Evolutionary conservation across 306 rosid species (phyloP).

Genomic region (Cercis canadensis): DNA sequence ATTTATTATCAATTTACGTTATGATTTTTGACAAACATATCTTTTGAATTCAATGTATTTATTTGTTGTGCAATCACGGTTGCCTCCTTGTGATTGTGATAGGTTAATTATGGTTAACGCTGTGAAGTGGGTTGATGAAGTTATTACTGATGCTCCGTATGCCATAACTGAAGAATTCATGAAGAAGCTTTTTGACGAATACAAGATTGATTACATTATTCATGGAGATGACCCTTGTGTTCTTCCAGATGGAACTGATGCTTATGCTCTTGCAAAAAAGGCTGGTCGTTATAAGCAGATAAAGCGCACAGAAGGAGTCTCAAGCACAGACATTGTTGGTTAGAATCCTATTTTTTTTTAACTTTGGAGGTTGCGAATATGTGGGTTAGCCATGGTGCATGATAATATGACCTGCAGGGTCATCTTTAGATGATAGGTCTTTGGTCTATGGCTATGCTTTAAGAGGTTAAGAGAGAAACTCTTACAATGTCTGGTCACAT

Average conservation of each 20-base stretch:
- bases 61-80: background rate
- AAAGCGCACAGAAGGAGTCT: conserved; percentile 98
- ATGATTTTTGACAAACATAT: too few species aligned
- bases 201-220: conserved; percentile 87
- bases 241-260: conserved; percentile 99
- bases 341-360: conserved; percentile 28
- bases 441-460: background rate
- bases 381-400: conserved; percentile 1
- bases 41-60: too few species aligned
- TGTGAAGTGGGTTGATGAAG: conserved; percentile 99
- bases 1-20: background rate
- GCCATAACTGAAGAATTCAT: conserved; percentile 94
- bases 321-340: conserved; percentile 99
- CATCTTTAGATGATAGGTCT: too few species aligned
- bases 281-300: conserved; percentile 98
- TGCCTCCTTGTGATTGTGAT: background rate
- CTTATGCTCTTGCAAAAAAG: conserved; percentile 87
- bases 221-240: conserved; percentile 99
- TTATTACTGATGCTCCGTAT: conserved; percentile 92
- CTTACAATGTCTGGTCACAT: background rate
- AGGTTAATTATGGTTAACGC: conserved; percentile 76
- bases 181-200: conserved; percentile 85
- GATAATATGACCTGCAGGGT: background rate
- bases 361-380: background rate
- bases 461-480: background rate